Percentiles rank a stretch among this genome's conserved stretches.
Conservation (phyloP, 192 early-diverging fungal genomes). For the Paraglomus brasilianum region DNA sequence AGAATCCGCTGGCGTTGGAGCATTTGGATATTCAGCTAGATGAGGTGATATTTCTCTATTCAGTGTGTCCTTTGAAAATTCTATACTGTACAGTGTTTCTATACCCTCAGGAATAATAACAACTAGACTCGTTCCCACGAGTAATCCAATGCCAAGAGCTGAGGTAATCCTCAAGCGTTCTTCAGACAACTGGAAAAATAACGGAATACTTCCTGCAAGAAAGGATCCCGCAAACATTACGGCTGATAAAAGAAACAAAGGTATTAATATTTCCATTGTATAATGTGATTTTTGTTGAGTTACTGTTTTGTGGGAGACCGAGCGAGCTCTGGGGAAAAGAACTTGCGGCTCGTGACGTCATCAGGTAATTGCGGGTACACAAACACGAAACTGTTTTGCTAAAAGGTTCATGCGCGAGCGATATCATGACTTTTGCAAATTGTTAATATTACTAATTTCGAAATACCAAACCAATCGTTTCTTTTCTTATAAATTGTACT, state of each 20-base stretch:
- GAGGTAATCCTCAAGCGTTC: conserved; percentile 71
- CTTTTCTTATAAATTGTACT: too few relatives aligned
- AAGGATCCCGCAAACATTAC: conserved; percentile 87
- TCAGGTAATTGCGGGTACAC: too few relatives aligned
- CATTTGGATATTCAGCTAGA: too few relatives aligned
- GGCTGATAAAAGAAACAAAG: conserved; percentile 63
- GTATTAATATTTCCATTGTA: conserved; percentile 54
- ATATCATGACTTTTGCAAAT: too few relatives aligned
- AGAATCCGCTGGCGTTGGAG: conserved; percentile 10
- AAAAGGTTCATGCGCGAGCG: too few relatives aligned
- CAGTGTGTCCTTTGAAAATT: too few relatives aligned
- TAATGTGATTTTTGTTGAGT: not conserved
- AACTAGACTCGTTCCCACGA: conserved; percentile 89
- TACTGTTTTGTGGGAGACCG: not conserved
- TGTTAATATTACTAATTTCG: too few relatives aligned
- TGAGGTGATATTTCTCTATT: too few relatives aligned
- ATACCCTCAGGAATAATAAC: conserved; percentile 96
- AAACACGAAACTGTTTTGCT: too few relatives aligned
- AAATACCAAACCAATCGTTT: too few relatives aligned
- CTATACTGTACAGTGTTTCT: conserved; percentile 70
- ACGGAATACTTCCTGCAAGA: conserved; percentile 81
- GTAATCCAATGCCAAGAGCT: conserved; percentile 83
- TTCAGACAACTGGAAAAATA: conserved; percentile 77
- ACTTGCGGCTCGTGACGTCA: too few relatives aligned
- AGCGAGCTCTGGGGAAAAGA: too few relatives aligned